Evolutionary conservation across 2,329 filamentous ascomycete genomes (phyloP).

Genomic region (Penicillium sp.): DNA sequence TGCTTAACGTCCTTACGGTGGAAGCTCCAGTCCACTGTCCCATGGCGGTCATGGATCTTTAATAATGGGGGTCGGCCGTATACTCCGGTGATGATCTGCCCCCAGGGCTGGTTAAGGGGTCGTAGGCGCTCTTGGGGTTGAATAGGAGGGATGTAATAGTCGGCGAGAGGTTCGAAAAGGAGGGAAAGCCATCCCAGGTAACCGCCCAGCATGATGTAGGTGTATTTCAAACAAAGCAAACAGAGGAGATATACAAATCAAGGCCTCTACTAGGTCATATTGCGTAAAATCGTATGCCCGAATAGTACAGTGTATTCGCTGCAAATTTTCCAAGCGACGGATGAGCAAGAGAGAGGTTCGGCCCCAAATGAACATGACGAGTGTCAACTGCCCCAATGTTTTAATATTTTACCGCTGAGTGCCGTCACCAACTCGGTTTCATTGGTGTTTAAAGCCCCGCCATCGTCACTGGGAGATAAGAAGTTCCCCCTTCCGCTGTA

Average conservation of each 20-base stretch:
- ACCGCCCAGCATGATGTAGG: constrained; percentile 15
- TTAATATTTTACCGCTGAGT: background rate
- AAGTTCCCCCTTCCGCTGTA: background rate
- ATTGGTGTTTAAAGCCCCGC: background rate
- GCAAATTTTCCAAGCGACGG: background rate
- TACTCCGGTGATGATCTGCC: constrained; percentile 22
- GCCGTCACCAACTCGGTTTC: background rate
- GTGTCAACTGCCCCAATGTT: background rate
- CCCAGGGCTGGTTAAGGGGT: constrained; percentile 18
- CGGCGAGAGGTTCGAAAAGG: constrained; percentile 18
- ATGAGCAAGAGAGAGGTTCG: background rate
- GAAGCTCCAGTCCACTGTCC: constrained; percentile 21
- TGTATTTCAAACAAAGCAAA: background rate
- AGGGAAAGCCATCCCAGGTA: constrained; percentile 19
- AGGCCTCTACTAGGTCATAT: background rate
- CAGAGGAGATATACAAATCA: background rate
- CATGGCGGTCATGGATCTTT: constrained; percentile 23
- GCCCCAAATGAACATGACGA: too few relatives aligned
- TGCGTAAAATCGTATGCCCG: background rate
- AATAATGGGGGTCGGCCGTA: constrained; percentile 20
- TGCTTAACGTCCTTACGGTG: constrained; percentile 22
- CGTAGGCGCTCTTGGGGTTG: constrained; percentile 22
- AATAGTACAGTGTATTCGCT: background rate
- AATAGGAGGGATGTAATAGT: constrained; percentile 18
- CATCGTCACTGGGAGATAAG: background rate